Evolutionary conservation across 345 rosid species (phyloP).

Genomic region (Triadica sebifera): DNA sequence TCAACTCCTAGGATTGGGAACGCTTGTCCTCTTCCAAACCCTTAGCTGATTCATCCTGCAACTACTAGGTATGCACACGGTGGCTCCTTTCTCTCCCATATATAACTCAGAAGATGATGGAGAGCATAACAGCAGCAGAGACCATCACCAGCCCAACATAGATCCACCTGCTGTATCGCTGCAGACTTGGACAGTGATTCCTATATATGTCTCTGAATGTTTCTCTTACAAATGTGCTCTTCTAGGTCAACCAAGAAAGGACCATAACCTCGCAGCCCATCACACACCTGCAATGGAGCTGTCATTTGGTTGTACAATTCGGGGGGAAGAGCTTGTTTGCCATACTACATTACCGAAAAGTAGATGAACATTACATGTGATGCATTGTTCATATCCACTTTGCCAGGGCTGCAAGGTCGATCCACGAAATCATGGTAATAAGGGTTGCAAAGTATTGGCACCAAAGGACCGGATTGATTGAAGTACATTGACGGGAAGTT

Average conservation of each 20-base stretch:
- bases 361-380: constrained; percentile 47
- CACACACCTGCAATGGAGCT: constrained; percentile 55
- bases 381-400: constrained; percentile 73
- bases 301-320: constrained; percentile 64
- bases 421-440: constrained; percentile 53
- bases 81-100: constrained; percentile 64
- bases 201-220: constrained; percentile 58
- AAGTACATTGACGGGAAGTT: constrained; percentile 64
- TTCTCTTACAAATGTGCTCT: constrained; percentile 78
- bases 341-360: too few relatives aligned
- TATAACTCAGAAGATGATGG: constrained; percentile 74
- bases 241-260: constrained; percentile 66
- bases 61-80: constrained; percentile 31
- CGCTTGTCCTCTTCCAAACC: constrained; percentile 11
- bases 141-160: constrained; percentile 69
- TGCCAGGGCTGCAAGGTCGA: constrained; percentile 67
- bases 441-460: constrained; percentile 85
- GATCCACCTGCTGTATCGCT: constrained; percentile 52
- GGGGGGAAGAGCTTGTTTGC: constrained; percentile 32
- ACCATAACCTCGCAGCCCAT: constrained; percentile 48
- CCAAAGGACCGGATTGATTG: constrained; percentile 89
- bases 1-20: not conserved
- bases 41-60: constrained; percentile 1
- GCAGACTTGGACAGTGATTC: constrained; percentile 68
- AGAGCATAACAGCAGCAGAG: constrained; percentile 83